Base-by-base conservation (phyloP, 352 stramenopile species). In the Phytophthora crassamura region DNA sequence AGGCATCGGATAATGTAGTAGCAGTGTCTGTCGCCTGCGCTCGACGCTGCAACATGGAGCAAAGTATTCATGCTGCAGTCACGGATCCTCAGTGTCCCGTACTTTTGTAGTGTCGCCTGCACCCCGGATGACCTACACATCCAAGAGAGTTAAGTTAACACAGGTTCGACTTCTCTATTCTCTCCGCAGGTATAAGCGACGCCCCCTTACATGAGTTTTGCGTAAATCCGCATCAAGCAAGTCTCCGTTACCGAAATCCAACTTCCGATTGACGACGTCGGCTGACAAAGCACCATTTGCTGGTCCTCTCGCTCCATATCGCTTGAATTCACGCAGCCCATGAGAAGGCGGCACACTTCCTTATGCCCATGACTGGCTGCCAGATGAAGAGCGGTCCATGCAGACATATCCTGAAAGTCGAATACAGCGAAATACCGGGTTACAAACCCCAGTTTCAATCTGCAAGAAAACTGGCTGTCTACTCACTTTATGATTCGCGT, bases 31-130 rank as follows among this genome's bases (percentile, higher is more conserved):
- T 78, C 70, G 15, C 58, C 67, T 38, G 71, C 68, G 64, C 67
- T 74, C 6, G 59, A 59, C n/a, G 74, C 78, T 9, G 78, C 74
- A 47, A 87, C 43, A 60, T 87, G 78, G n/a, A 87, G 65, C 16
- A 87, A 46, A 9, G 75, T 83, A 35, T 84, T 87, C 78, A 87
- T 84, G 12, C 75, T 78, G 47, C 70, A 82, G 47, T 87, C 78
- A 43, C 78, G 69, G 57, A 87, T 80, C 32, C 75, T 63, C 22
- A 87, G 38, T 5, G 75, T 84, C 1, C 75, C 78, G 41, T 82
- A 81, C 43, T 84, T 85, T 35, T 70, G 42, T 36, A 72, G 15
- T 5, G 67, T 77, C 30, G 62, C 51, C 28, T 78, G 64, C 22
- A 77, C 63, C 3, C 78, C 78, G 8, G 64, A 53, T 28, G 70